Evolutionary conservation across 148 eudicot species (phyloP).

Genomic region (Chenopodium suecicum): DNA sequence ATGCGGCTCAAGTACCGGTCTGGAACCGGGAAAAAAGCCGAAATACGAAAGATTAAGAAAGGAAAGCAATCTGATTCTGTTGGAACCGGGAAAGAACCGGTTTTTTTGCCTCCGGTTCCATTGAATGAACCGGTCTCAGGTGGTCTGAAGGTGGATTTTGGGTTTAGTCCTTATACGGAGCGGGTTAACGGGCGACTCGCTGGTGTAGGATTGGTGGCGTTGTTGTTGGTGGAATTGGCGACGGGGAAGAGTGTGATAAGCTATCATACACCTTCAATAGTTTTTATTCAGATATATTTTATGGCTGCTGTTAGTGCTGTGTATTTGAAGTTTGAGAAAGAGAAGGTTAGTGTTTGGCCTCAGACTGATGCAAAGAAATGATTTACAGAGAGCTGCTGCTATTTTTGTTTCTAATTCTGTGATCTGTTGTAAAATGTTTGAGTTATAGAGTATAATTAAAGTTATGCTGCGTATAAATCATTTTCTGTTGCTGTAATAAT

Average conservation of each 20-base stretch:
- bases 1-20: constrained; percentile 60
- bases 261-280: constrained; percentile 68
- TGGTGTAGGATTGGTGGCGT: constrained; percentile 55
- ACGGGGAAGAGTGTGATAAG: constrained; percentile 73
- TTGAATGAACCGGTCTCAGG: constrained; percentile 67
- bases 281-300: constrained; percentile 75
- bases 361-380: neutral
- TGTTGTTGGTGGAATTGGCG: constrained; percentile 82
- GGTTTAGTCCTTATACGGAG: constrained; percentile 82
- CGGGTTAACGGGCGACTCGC: constrained; percentile 78
- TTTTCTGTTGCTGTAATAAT: too few relatives aligned
- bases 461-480: too few relatives aligned
- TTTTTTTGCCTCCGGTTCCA: constrained; percentile 74
- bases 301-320: constrained; percentile 71
- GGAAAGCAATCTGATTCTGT: constrained; percentile 39
- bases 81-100: neutral
- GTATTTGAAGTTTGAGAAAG: constrained; percentile 73
- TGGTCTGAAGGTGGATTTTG: constrained; percentile 80
- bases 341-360: constrained; percentile 87
- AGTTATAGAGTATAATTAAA: too few relatives aligned
- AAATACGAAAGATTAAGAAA: constrained; percentile 51
- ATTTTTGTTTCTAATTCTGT: neutral
- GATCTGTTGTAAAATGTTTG: neutral
- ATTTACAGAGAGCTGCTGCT: too few relatives aligned
- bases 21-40: constrained; percentile 85